Percentiles rank a stretch among this genome's conserved stretches.
Conservation (phyloP, 768 basidiomycete species). For the Russula sp. region DNA sequence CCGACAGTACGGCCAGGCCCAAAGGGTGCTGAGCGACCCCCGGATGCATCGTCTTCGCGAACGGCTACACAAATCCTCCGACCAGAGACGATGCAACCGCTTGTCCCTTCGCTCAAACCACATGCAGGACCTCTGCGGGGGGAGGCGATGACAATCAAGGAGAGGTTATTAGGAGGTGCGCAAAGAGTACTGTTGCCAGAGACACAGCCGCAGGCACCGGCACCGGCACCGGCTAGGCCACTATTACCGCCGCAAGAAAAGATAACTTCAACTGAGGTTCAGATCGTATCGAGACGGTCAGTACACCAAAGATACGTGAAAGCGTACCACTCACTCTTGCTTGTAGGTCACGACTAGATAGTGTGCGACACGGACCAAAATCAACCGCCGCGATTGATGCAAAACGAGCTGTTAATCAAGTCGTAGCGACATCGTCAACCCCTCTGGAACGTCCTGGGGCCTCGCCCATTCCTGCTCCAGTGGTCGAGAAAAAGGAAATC, state of each 20-base stretch:
- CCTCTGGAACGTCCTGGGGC: neutral
- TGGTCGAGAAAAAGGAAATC: neutral
- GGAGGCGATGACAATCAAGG: constrained; percentile 12
- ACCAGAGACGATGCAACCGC: constrained; percentile 8
- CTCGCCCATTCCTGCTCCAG: neutral
- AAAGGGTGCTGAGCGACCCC: neutral
- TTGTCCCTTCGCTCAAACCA: neutral
- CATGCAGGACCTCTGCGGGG: constrained; percentile 6
- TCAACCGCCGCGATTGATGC: constrained; percentile 8
- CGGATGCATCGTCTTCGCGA: constrained; percentile 2
- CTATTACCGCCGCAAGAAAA: neutral
- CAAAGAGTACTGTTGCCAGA: constrained; percentile 17
- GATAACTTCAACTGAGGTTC: neutral
- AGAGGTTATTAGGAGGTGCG: constrained; percentile 14
- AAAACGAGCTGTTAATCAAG: constrained; percentile 9
- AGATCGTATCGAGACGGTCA: neutral
- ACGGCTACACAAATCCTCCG: constrained; percentile 11
- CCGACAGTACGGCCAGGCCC: neutral
- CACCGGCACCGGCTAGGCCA: neutral
- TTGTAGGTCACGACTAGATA: constrained; percentile 13
- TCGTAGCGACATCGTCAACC: neutral
- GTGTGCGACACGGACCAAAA: constrained; percentile 17
- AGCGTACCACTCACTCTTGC: neutral
- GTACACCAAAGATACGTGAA: neutral
- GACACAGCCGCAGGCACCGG: neutral